Evolutionary conservation across 768 basidiomycete genomes (phyloP), one percentile per base, ranked within the genome.

Genomic region (Phylloporus sp.): DNA sequence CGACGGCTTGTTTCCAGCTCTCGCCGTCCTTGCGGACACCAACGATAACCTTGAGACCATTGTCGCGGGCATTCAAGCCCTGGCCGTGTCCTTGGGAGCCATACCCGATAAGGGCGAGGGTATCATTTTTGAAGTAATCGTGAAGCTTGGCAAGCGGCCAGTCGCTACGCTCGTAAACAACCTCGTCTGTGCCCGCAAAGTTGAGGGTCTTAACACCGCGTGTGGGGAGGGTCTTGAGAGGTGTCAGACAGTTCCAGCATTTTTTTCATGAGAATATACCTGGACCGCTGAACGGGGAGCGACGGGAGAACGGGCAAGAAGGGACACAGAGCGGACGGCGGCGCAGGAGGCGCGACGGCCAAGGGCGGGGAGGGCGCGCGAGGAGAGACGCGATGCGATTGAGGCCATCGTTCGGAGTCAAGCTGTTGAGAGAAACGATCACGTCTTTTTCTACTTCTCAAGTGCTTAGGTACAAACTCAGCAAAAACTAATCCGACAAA

Each of bases 91-190:
- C 95, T 75, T 95, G 94, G 12, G 97, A 98, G 56, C 97, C 97
- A 69, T 99, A 98, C 53, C 97, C 97, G 63, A 98, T 98, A 73
- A 99, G 85, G 56, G 95, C 95, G 49, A 99, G 91, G 59, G 95
- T 97, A 73, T 99, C 97, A 68, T 98, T 89, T 76, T 98, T 98
- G 82, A 99, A 97, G 81, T 95, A 99, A 71, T 98, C 94, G 72
- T 98, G 95, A 68, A 99, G 86, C 76, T 91, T 98, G 55, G 92
- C 85, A 56, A 95, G 76, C 31, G 97, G 97, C 97, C 97, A 99
- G 81, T 99, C 97, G 61, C 80, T 81, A 58, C 91, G 91, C 76
- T 97, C 95, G 66, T 95, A 97, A 41, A 97, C 91, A 57, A 82
- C 81, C 76, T 97, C 94, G 67, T 93, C 81, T 53, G 87, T 86